Evolutionary conservation across 2,329 filamentous ascomycete genomes (phyloP), one percentile per base, ranked within the genome.

Genomic region (Fusarium nodosum): DNA sequence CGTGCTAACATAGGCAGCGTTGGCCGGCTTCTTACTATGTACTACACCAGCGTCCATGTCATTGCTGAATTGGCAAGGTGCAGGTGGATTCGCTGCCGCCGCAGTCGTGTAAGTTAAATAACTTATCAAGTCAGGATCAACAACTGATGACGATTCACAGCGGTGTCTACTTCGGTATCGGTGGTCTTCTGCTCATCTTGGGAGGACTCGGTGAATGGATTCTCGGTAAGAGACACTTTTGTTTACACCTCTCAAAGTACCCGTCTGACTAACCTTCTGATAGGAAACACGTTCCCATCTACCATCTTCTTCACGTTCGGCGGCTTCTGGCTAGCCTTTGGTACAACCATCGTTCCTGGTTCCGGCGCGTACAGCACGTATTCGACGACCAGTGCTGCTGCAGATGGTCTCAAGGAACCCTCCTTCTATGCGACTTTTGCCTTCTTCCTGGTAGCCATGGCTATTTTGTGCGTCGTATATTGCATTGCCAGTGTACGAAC

Each of bases 401-500:
- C 77, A 0, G 76, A 77, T 11, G 85, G 85, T 2, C 71, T 85
- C 6, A 64, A 73, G 3, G 79, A 81, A 3, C 74, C 77, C 2
- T 81, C 80, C 7, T 88, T 86, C 75, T 83, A 82, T 26, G 79
- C 83, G 9, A 83, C 82, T 13, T 84, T 85, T 56, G 80, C 78
- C 33, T 91, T 90, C 80, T 87, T 90, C 78, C 82, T 88, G 48
- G 72, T 91, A 48, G 82, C 83, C 64, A 91, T 91, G 88, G 85
- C 81, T 3, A 74, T 91, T 9, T 78, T 91, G 26, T 88, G 85
- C 76, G 77, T 89, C 46, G 75, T 91, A 60, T 91, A 86, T 79
- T 78, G 90, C 41, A 81, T 92, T 71, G 89, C 88, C 74, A 84
- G 88, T 10, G 80, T 91, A 12, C 86, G 90, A 31, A 92, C 90